Conservation (phyloP, 1,284 basidiomycete species). For the Boletus sp. region DNA sequence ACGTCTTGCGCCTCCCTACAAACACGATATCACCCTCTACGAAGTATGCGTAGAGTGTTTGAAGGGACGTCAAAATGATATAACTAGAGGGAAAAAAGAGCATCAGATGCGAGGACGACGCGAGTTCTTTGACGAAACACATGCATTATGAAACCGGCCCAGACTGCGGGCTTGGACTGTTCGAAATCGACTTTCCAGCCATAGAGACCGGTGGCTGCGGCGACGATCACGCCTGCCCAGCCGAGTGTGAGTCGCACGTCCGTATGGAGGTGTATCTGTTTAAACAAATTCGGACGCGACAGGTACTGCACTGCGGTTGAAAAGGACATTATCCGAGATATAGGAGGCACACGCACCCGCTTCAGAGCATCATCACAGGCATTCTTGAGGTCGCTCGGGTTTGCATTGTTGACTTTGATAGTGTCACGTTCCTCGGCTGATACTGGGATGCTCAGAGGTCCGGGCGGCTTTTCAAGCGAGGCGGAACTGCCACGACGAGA, state of each 20-base stretch:
- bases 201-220: conserved; percentile 77
- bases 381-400: conserved; percentile 79
- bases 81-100: conserved; percentile 50
- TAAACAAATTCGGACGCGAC: conserved; percentile 77
- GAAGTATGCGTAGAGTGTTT: conserved; percentile 78
- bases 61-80: conserved; percentile 62
- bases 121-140: conserved; percentile 30
- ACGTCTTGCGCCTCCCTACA: conserved; percentile 79
- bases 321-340: neutral
- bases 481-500: conserved; percentile 35
- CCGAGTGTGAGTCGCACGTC: conserved; percentile 83
- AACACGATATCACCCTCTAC: conserved; percentile 80
- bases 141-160: conserved; percentile 73
- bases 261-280: conserved; percentile 80
- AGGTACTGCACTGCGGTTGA: conserved; percentile 57
- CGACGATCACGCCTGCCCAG: conserved; percentile 79
- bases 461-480: conserved; percentile 46
- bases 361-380: conserved; percentile 89
- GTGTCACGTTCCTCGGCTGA: conserved; percentile 53
- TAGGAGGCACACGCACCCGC: conserved; percentile 57
- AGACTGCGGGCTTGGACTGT: conserved; percentile 75
- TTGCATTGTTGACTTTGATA: conserved; percentile 84
- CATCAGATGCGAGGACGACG: conserved; percentile 1
- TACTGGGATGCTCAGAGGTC: conserved; percentile 52
- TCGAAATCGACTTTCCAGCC: conserved; percentile 86